Conservation (phyloP, 2,329 filamentous ascomycete genomes). For the Aspergillus vadensis region DNA sequence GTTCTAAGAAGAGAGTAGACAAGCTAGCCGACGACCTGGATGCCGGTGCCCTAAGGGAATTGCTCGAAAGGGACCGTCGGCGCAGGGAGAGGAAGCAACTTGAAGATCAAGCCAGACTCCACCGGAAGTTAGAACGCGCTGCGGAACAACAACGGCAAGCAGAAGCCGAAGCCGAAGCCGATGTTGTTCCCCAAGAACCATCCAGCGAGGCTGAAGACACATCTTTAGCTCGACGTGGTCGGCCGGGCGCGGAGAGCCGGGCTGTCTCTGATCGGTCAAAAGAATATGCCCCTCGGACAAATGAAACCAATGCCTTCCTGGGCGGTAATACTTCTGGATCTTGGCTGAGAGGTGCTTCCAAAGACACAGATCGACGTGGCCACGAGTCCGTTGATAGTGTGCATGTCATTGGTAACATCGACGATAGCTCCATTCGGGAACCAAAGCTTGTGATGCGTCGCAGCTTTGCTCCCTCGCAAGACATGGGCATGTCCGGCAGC, state of each 20-base stretch:
- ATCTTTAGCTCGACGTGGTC: slow-evolving; percentile 10
- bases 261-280: slow-evolving; percentile 14
- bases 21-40: slow-evolving; percentile 81
- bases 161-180: slow-evolving; percentile 56
- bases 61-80: slow-evolving; percentile 86
- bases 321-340: slow-evolving; percentile 25
- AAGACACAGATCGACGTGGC: slow-evolving; percentile 25
- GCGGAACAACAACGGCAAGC: slow-evolving; percentile 61
- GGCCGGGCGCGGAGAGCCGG: slow-evolving; percentile 8
- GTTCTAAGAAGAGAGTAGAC: slow-evolving; percentile 64
- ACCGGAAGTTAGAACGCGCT: slow-evolving; percentile 48
- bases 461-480: slow-evolving; percentile 39
- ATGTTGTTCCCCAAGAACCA: slow-evolving; percentile 5
- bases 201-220: slow-evolving; percentile 12
- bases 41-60: slow-evolving; percentile 77
- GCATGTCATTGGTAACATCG: slow-evolving; percentile 36
- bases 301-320: slow-evolving; percentile 13
- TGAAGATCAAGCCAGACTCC: slow-evolving; percentile 66
- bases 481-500: slow-evolving; percentile 36
- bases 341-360: slow-evolving; percentile 39
- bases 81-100: slow-evolving; percentile 74
- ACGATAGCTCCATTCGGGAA: slow-evolving; percentile 37
- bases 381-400: slow-evolving; percentile 35
- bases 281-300: slow-evolving; percentile 10
- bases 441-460: slow-evolving; percentile 29